Percentiles rank a stretch among this genome's conserved stretches.
Evolutionary conservation across 345 rosid genomes (phyloP).

Genomic region (Diplotaxis tenuifolia): DNA sequence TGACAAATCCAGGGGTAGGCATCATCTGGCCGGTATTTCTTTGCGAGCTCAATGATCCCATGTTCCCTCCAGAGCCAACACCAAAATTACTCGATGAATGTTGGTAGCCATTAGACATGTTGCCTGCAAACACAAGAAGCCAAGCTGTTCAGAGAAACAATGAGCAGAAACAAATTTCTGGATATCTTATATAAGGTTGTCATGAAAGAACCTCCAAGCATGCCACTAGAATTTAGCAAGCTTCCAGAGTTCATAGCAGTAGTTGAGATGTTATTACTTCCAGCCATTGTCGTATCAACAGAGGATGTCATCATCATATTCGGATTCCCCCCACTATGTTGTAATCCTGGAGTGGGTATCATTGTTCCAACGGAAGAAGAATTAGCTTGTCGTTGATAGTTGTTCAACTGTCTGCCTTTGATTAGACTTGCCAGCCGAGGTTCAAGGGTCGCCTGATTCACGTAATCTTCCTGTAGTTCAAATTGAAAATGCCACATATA

Average conservation of each 20-base stretch:
- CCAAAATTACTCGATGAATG: constrained; percentile 69
- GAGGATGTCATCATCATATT: constrained; percentile 64
- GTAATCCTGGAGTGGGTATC: constrained; percentile 98
- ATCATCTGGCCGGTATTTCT: constrained; percentile 86
- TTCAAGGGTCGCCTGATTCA: constrained; percentile 71
- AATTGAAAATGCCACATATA: neutral
- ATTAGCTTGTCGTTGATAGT: constrained; percentile 59
- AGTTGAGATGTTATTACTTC: constrained; percentile 51
- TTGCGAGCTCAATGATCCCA: constrained; percentile 65
- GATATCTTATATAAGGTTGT: constrained; percentile 42
- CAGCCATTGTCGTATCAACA: constrained; percentile 59
- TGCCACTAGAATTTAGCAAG: constrained; percentile 53
- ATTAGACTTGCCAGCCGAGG: constrained; percentile 56
- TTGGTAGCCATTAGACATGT: constrained; percentile 74
- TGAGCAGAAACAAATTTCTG: neutral
- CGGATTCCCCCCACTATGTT: constrained; percentile 60
- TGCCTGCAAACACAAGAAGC: constrained; percentile 49
- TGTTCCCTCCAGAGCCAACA: constrained; percentile 69
- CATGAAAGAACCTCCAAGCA: constrained; percentile 53
- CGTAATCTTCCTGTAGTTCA: constrained; percentile 73
- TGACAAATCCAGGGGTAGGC: constrained; percentile 93
- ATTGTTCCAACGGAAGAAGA: constrained; percentile 75
- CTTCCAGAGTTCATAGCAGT: constrained; percentile 52
- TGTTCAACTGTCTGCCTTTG: constrained; percentile 43
- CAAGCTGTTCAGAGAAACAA: neutral